phyloP scores from a whole-genome alignment of 352 stramenopile species.

The Globisporangium viniferum region DNA sequence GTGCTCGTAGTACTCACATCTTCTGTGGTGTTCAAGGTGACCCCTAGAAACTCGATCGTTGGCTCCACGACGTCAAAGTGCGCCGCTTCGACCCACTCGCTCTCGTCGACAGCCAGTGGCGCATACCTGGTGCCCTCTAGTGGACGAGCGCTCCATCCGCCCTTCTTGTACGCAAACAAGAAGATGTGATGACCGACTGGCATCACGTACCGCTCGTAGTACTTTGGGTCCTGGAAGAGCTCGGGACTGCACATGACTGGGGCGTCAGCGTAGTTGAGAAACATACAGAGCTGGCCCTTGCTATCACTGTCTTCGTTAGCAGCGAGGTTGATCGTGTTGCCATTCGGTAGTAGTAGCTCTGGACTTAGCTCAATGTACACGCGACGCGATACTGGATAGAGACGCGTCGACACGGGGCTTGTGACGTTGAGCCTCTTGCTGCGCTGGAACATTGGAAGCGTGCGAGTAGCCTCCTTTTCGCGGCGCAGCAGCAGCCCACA shows the following conservation, averaged over 20 bases:
- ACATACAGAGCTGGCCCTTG: constrained; percentile 41
- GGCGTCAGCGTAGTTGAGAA: constrained; percentile 21
- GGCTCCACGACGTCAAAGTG: constrained; percentile 39
- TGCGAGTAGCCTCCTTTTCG: constrained; percentile 18
- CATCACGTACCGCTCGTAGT: constrained; percentile 20
- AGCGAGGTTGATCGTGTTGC: background rate
- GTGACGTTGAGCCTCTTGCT: constrained; percentile 21
- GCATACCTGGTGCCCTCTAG: background rate
- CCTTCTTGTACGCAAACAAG: constrained; percentile 24
- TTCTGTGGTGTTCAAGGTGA: constrained; percentile 9
- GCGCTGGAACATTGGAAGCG: constrained; percentile 18
- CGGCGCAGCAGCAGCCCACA: constrained; percentile 35
- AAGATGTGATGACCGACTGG: constrained; percentile 38
- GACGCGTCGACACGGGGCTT: constrained; percentile 20
- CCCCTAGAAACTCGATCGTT: constrained; percentile 25
- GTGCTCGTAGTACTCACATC: background rate
- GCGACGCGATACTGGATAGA: constrained; percentile 37
- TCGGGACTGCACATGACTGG: constrained; percentile 25
- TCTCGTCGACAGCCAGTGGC: background rate
- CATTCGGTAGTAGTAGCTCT: constrained; percentile 22
- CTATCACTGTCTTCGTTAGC: background rate
- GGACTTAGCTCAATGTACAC: constrained; percentile 39
- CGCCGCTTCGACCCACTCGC: constrained; percentile 32
- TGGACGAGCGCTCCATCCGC: background rate
- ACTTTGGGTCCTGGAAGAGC: constrained; percentile 36